These are phyloP conservation scores for Beverwykella pulmonaria DNA, from an alignment of 495 filamentous ascomycete species.

Conservation along the genomic window DNA sequence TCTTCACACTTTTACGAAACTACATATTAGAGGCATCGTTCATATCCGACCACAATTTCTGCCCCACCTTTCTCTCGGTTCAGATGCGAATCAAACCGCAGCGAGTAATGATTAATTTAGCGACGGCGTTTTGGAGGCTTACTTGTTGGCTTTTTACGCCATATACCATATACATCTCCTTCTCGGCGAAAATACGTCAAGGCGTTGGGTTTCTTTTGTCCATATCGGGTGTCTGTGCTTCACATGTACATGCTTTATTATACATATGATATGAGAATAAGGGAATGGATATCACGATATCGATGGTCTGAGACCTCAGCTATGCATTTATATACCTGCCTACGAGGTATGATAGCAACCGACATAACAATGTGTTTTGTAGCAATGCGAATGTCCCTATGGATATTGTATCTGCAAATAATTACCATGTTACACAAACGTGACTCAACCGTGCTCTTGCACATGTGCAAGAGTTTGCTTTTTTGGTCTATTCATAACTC, in stretches of 20 bases:
- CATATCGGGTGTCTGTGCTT: background rate
- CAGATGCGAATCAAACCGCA: background rate
- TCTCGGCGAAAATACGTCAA: background rate
- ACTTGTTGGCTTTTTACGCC: conserved; percentile 1
- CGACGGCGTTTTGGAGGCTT: background rate
- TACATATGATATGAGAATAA: background rate
- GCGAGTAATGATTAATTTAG: background rate
- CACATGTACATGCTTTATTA: background rate
- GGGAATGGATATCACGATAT: background rate
- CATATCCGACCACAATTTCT: background rate
- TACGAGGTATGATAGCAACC: no score
- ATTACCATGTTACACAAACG: no score
- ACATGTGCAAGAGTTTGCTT: no score
- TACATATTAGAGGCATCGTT: background rate
- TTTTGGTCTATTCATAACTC: no score
- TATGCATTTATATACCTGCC: background rate
- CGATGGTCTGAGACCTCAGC: background rate
- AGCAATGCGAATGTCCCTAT: no score
- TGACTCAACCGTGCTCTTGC: no score
- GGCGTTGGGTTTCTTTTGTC: background rate
- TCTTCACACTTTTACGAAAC: background rate
- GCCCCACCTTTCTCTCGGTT: background rate
- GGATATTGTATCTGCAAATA: no score
- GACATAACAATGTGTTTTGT: no score
- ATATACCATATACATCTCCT: conserved; percentile 12